Evolutionary conservation across 2,329 filamentous ascomycete genomes (phyloP), one percentile per base, ranked within the genome.

Genomic region (Fusarium sp.): DNA sequence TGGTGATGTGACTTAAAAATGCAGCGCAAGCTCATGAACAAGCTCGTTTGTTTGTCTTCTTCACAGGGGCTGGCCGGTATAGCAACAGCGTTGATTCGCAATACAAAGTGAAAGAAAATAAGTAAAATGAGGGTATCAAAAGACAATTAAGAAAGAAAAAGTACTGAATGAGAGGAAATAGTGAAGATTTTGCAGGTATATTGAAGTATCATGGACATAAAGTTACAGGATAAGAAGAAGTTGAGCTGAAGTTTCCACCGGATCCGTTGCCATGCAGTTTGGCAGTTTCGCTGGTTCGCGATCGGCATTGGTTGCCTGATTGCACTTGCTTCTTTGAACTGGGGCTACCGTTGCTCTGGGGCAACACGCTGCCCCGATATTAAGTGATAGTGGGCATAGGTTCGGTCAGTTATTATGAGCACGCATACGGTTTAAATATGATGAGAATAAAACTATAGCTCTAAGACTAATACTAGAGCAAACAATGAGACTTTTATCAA

Each of bases 321-420:
- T 59, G 40, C 56, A 56, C 51, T 63, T 68, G 66, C 66, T 70
- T 68, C 56, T 67, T 70, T 53, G 22, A 19, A 47, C 33, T 33
- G 60, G 23, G 66, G 58, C 62, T 70, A 67, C 66, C 46, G 66
- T 69, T 65, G 67, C 75, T 73, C 74, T 60, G 49, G 49, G 41
- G 60, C 68, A 74, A 75, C 75, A 73, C 75, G 56, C 45, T 62
- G 23, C 32, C 20, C 39, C 56, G 73, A 75, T 75, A 76, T 72
- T 17, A 56, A 45, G 14, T 68, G 75, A 67, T 76, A 77, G 65
- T 23, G 58, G 44, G 22, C 1, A 15, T 11, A 6, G 17, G 13
- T 10, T 22, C 30, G 27, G 8, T 30, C 19, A 11, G 27, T 6
- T 5, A 40, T 22, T 33, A 7, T 25, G 22, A 17, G 3, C 3